Evolutionary conservation across 441 rosid genomes (phyloP).

Genomic region (Erysimum cheiri): DNA sequence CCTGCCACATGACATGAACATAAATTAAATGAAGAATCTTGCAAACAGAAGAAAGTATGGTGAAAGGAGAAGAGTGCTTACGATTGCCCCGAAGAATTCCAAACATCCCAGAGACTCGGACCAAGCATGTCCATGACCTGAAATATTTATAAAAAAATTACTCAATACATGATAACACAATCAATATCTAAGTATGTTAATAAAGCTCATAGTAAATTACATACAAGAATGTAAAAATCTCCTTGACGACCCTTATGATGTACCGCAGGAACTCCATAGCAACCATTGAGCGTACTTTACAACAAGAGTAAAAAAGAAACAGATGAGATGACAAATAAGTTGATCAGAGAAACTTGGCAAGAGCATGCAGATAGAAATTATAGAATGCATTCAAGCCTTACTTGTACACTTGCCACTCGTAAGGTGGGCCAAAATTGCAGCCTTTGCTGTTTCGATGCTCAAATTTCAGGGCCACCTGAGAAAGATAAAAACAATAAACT

Average conservation of each 20-base stretch:
- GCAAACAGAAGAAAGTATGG: slow-evolving; percentile 13
- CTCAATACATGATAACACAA: slow-evolving; percentile 33
- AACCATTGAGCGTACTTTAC: slow-evolving; percentile 76
- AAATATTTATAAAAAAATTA: slow-evolving; percentile 37
- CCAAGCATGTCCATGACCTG: slow-evolving; percentile 99
- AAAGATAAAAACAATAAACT: background rate
- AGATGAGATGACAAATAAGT: slow-evolving; percentile 17
- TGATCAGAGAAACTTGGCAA: slow-evolving; percentile 17
- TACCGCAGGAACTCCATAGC: slow-evolving; percentile 92
- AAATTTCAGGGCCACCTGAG: slow-evolving; percentile 90
- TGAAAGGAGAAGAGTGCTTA: slow-evolving; percentile 49
- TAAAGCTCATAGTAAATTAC: slow-evolving; percentile 48
- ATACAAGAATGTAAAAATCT: slow-evolving; percentile 76
- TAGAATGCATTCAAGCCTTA: slow-evolving; percentile 44
- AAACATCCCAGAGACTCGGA: slow-evolving; percentile 98
- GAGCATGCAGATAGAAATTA: slow-evolving; percentile 7
- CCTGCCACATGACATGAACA: slow-evolving; percentile 53
- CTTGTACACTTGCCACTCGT: slow-evolving; percentile 99
- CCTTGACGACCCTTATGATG: slow-evolving; percentile 97
- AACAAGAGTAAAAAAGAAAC: slow-evolving; percentile 30
- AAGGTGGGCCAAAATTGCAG: slow-evolving; percentile 96
- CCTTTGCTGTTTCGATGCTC: slow-evolving; percentile 97
- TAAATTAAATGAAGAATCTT: slow-evolving; percentile 7
- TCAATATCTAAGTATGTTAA: slow-evolving; percentile 11
- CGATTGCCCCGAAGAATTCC: slow-evolving; percentile 87